Conservation (phyloP, 2,329 filamentous ascomycete genomes). For the Plectosphaerella sp. region DNA sequence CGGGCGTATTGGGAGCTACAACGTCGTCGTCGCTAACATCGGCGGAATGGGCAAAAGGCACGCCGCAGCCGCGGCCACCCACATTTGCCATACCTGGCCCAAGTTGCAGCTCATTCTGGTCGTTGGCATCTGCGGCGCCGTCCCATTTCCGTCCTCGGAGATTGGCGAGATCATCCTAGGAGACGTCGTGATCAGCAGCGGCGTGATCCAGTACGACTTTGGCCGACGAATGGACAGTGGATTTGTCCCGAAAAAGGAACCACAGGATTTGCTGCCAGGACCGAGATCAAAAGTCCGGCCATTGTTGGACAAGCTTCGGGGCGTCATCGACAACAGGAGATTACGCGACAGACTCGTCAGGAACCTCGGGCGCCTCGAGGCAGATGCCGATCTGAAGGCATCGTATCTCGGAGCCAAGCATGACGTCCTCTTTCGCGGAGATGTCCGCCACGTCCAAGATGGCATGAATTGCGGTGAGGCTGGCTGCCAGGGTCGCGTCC, state of each 20-base stretch:
- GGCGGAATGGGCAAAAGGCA: conserved; percentile 12
- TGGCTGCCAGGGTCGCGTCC: neutral
- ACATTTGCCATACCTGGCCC: conserved; percentile 11
- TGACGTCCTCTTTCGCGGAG: conserved; percentile 13
- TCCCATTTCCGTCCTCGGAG: conserved; percentile 6
- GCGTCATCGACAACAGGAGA: conserved; percentile 11
- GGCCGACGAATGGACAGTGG: conserved; percentile 15
- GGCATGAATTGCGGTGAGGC: conserved; percentile 6
- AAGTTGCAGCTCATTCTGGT: conserved; percentile 12
- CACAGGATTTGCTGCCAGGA: conserved; percentile 13
- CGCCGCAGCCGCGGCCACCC: conserved; percentile 5
- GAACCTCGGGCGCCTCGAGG: conserved; percentile 12
- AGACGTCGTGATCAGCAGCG: conserved; percentile 20
- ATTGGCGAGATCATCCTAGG: conserved; percentile 15
- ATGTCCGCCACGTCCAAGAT: conserved; percentile 12
- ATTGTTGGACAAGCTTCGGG: conserved; percentile 1
- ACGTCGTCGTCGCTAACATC: too few species aligned
- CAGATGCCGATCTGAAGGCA: conserved; percentile 5
- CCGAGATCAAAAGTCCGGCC: conserved; percentile 18
- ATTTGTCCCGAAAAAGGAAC: conserved; percentile 14
- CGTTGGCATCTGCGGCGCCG: conserved; percentile 15
- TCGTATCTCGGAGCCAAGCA: conserved; percentile 9
- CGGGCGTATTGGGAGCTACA: too few species aligned
- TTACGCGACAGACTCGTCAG: conserved; percentile 3
- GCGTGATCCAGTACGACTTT: conserved; percentile 23